phyloP scores from a whole-genome alignment of 1,284 basidiomycete genomes.

The Austropuccinia psidii region DNA sequence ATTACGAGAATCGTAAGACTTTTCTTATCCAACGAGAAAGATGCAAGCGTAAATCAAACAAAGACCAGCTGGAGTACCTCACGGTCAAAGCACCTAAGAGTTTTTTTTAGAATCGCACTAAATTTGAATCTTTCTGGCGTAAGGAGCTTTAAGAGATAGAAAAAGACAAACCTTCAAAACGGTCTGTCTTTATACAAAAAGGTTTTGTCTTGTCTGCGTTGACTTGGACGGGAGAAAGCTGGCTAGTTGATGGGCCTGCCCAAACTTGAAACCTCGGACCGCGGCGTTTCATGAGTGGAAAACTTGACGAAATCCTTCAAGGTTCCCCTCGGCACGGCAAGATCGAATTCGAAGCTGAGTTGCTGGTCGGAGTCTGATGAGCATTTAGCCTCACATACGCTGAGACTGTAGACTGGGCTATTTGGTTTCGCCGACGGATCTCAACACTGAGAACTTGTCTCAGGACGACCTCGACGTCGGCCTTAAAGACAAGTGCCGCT shows the following conservation, averaged over 20 bases:
- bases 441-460: too few relatives aligned
- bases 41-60: neutral
- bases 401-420: too few relatives aligned
- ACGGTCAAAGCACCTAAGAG: constrained; percentile 17
- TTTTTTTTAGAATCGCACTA: neutral
- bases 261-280: constrained; percentile 24
- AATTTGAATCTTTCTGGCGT: neutral
- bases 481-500: too few relatives aligned
- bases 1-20: too few relatives aligned
- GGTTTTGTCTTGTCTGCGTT: constrained; percentile 32
- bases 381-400: too few relatives aligned
- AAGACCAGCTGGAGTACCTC: neutral
- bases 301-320: too few relatives aligned
- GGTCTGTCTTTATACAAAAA: constrained; percentile 19
- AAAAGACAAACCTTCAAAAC: constrained; percentile 16
- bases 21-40: neutral
- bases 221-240: constrained; percentile 27
- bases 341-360: too few relatives aligned
- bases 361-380: too few relatives aligned
- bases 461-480: too few relatives aligned
- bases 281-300: constrained; percentile 9
- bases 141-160: neutral
- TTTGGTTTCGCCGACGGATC: too few relatives aligned
- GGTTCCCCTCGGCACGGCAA: too few relatives aligned
- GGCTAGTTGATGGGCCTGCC: constrained; percentile 21